Base-by-base conservation (phyloP, 768 basidiomycete species). In the Collybia sordida region DNA sequence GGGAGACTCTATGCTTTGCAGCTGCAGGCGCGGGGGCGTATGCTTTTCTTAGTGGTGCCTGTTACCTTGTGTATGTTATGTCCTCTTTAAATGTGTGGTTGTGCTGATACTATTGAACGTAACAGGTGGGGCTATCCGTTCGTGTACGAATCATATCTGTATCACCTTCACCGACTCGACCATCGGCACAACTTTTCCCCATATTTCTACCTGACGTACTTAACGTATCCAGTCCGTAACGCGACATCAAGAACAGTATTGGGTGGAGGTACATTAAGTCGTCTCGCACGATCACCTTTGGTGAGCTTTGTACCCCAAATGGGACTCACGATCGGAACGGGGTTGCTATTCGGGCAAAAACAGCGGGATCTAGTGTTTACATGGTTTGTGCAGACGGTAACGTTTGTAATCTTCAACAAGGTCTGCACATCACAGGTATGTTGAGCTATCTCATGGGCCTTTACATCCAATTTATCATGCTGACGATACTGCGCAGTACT, bases 111-210 rank as follows among this genome's bases (percentile, higher is more conserved):
- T 31, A 14, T 12, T 3, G 36, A 38, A 45, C 9, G 35, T 8
- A 31, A 40, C 58, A 98, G 96, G 43, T 99, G 97, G 95, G 97
- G 97, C 15, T 77, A 88, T 55, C 87, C 96, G 0, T 97, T 98
- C 73, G 68, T 98, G 17, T 76, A 89, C 48, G 90, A 98, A 64
- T 86, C 97, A 1, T 98, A 93, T 66, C 75, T 98, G 12, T 98
- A 98, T 65, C 97, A 98, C 58, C 71, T 92, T 8, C 82, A 86
- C 55, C 83, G 97, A 17, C 83, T 91, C 17, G 97, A 99, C 68
- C 95, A 98, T 60, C 88, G 96, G 48, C 97, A 98, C 69, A 99
- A 99, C 66, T 98, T 99, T 69, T 94, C 95, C 5, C 91, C 93
- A 0, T 97, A 98, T 72, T 98, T 97, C 69, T 98, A 98, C 65